Evolutionary conservation across 805 yeast species (phyloP), one percentile per base, ranked within the genome.

Genomic region (Yarrowia phangngaensis): DNA sequence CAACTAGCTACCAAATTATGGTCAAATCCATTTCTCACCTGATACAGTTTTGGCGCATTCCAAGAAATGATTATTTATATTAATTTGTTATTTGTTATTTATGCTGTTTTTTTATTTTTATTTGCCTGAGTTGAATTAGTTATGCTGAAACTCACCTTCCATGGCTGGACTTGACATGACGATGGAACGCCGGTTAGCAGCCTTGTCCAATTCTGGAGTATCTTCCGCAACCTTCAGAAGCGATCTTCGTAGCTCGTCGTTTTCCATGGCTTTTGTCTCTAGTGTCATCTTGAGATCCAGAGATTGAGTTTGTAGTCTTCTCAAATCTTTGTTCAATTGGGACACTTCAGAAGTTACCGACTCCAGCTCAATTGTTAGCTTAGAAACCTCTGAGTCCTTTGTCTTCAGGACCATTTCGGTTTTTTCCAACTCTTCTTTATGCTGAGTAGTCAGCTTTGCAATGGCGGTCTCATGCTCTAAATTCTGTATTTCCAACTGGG

Each of bases 221-320:
- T 41, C 48, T 20, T 59, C 61, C 55, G 59, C 59, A 12, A 59
- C 62, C 28, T 55, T 55, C 12, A 46, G 47, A 29, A 63, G 56
- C 8, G 63, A 58, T 17, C 63, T 38, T 23, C 55, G 54, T 24
- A 63, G 55, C 40, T 61, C 64, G 38, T 63, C 66, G 51, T 63
- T 64, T 43, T 65, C 69, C 54, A 65, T 58, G 7, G 61, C 60
- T 54, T 58, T 58, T 34, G 64, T 67, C 51, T 65, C 68, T 4
- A 65, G 53, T 3, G 66, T 55, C 23, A 64, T 54, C 52, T 64
- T 63, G 19, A 61, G 55, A 29, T 64, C 69, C 58, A 47, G 12
- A 60, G 52, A 22, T 55, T 54, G n/a, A 53, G 61, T 15, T 56
- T 52, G 51, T 58, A 62, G 23, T 52, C 43, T 4, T 22, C 34